Conservation (phyloP, 441 rosid genomes). For the Cnidoscolus chayamansa region DNA sequence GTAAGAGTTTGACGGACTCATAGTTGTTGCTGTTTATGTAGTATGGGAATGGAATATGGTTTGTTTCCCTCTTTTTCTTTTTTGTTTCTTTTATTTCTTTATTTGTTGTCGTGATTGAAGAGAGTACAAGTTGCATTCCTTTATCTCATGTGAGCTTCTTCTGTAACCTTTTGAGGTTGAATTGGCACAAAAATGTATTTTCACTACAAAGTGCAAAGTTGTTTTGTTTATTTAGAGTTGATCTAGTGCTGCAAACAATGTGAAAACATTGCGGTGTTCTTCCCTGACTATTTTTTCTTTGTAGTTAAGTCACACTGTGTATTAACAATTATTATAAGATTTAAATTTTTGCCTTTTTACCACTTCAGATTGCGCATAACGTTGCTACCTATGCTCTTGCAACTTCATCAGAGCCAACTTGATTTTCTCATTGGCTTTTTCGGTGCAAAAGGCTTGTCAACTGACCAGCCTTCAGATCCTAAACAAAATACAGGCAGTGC, state of each 20-base stretch:
- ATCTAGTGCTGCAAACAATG: constrained; percentile 1
- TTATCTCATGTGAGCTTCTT: background rate
- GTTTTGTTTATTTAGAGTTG: background rate
- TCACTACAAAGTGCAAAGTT: background rate
- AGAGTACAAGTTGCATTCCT: too few species aligned
- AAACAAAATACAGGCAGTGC: constrained; percentile 40
- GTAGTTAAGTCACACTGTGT: background rate
- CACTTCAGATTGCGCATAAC: constrained; percentile 68
- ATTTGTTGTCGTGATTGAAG: background rate
- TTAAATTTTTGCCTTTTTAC: constrained; percentile 22
- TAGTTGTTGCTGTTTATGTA: background rate
- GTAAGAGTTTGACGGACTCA: background rate
- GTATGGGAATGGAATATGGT: constrained; percentile 5
- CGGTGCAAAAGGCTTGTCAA: constrained; percentile 45
- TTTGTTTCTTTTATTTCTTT: background rate
- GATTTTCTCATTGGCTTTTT: constrained; percentile 86
- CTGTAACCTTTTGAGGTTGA: background rate
- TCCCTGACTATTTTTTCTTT: background rate
- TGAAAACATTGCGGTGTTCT: background rate
- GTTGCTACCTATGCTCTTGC: constrained; percentile 79
- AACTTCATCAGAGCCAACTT: constrained; percentile 94
- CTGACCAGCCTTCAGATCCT: constrained; percentile 44
- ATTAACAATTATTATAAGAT: constrained; percentile 9
- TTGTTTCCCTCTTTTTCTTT: background rate
- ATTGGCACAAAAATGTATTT: background rate